Evolutionary conservation across 2,329 filamentous ascomycete genomes (phyloP).

Genomic region (Cladophialophora exuberans): DNA sequence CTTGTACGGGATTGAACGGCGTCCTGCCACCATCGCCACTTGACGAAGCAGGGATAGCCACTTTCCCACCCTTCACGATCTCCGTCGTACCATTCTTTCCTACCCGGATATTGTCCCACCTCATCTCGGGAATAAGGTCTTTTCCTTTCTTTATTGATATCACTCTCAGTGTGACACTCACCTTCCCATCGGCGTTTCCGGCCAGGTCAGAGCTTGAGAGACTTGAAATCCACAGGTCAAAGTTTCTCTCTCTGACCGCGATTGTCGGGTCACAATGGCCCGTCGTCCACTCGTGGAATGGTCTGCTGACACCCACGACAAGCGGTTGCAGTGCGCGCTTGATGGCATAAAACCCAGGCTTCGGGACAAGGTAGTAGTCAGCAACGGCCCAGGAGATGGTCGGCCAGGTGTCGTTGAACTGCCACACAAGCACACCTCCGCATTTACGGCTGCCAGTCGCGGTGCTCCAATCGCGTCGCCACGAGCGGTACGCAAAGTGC

Average conservation of each 20-base stretch:
- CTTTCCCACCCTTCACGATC: constrained; percentile 45
- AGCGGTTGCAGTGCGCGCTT: constrained; percentile 57
- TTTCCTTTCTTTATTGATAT: constrained; percentile 57
- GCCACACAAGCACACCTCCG: constrained; percentile 51
- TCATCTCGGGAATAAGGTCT: constrained; percentile 53
- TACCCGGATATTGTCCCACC: constrained; percentile 49
- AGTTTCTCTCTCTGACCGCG: constrained; percentile 48
- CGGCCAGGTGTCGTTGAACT: constrained; percentile 59
- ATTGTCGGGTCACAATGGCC: constrained; percentile 57
- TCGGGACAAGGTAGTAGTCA: constrained; percentile 63
- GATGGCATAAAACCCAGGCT: constrained; percentile 64
- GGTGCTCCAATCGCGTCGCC: constrained; percentile 50
- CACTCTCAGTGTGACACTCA: constrained; percentile 46
- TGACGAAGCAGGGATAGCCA: neutral
- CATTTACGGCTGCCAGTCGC: constrained; percentile 44
- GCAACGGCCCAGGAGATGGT: constrained; percentile 66
- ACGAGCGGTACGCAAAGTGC: constrained; percentile 62
- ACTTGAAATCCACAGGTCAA: constrained; percentile 59
- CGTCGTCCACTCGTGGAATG: constrained; percentile 62
- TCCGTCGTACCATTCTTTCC: constrained; percentile 59
- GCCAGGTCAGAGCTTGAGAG: too few species aligned
- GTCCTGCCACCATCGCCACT: neutral
- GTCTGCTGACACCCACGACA: constrained; percentile 56
- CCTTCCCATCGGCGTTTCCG: constrained; percentile 38
- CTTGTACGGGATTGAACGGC: neutral